These are phyloP conservation scores for Teunomyces gatunensis DNA, from an alignment of 805 yeast genomes.

Conservation along the genomic window DNA sequence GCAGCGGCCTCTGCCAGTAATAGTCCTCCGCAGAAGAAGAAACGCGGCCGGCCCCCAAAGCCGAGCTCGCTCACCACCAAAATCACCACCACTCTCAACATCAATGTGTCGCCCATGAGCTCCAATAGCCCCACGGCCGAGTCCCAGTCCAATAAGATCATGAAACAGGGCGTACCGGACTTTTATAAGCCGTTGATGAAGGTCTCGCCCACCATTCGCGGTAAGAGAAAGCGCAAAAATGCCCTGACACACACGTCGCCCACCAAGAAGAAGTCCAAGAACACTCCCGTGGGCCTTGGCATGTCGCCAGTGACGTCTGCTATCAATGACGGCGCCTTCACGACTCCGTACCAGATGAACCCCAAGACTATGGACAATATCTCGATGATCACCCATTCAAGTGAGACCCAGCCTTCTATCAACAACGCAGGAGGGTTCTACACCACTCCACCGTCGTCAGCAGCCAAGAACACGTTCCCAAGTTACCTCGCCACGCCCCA, in stretches of 20 bases:
- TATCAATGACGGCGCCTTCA: slow-evolving; percentile 12
- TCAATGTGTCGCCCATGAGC: slow-evolving; percentile 36
- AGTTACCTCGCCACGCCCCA: slow-evolving; percentile 10
- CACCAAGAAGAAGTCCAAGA: slow-evolving; percentile 4
- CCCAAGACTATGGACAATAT: slow-evolving; percentile 35
- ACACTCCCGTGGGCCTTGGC: not conserved
- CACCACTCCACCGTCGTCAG: slow-evolving; percentile 21
- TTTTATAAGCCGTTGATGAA: slow-evolving; percentile 43
- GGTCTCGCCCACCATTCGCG: slow-evolving; percentile 29
- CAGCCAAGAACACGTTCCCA: slow-evolving; percentile 12
- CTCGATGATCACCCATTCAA: slow-evolving; percentile 27
- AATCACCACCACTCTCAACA: slow-evolving; percentile 41
- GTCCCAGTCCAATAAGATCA: slow-evolving; percentile 34
- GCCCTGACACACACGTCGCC: slow-evolving; percentile 8
- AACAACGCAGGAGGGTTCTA: slow-evolving; percentile 6
- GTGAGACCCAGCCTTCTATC: not conserved
- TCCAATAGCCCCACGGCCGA: slow-evolving; percentile 39
- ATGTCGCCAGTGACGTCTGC: slow-evolving; percentile 19
- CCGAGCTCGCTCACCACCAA: slow-evolving; percentile 34
- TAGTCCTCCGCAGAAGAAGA: slow-evolving; percentile 30
- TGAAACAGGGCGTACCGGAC: slow-evolving; percentile 42
- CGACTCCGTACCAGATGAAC: slow-evolving; percentile 24
- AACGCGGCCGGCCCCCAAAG: slow-evolving; percentile 48
- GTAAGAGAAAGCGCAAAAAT: slow-evolving; percentile 9
- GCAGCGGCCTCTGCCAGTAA: not conserved